Evolutionary conservation across 1,139 yeast species (phyloP), one percentile per base, ranked within the genome.

Genomic region (Sugiyamaella xylanicola): DNA sequence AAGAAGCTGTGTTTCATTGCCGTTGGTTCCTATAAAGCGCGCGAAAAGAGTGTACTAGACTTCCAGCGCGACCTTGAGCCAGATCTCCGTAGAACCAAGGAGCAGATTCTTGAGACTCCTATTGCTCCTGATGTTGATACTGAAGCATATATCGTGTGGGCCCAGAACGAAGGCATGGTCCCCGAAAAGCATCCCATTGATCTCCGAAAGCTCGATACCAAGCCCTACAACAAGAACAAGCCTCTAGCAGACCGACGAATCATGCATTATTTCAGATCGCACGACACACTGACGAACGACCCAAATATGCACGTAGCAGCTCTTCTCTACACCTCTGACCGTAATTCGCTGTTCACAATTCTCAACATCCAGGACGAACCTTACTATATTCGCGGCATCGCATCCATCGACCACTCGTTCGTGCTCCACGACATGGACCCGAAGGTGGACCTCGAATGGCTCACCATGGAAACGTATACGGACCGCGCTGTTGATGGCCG

Each of bases 261-360:
- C 51, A 57, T 69, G 42, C 71, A 70, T 59, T 68, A 61, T 51
- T 60, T 68, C 56, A 59, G 61, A 47, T 61, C 69, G 4, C 61
- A 56, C 32, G 63, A 59, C 35, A 54, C 52, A 27, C 58, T 68
- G 32, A 58, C 64, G 1, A 52, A 59, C 37, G 62, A 66, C 51
- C 59, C 59, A 35, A 68, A 70, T 56, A 49, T 70, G 22, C 70
- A 67, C 46, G 64, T 68, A 16, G 70, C 73, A 0, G 70, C 70
- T 4, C 53, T 69, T 46, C 53, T 69, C 21, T 70, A 68, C 48
- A 64, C 67, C 5, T 70, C 73, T 3, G 73, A 70, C 50, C 59
- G 73, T 22, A 70, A 70, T 60, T 69, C 73, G 49, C 63, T 70
- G 51, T 70, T 68, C 59, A 69, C 72, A 2, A 56, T 69, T 11